Percentiles rank a stretch among this genome's conserved stretches.
Conservation (phyloP, 2,329 filamentous ascomycete genomes). For the Aspergillus pseudoterreus region DNA sequence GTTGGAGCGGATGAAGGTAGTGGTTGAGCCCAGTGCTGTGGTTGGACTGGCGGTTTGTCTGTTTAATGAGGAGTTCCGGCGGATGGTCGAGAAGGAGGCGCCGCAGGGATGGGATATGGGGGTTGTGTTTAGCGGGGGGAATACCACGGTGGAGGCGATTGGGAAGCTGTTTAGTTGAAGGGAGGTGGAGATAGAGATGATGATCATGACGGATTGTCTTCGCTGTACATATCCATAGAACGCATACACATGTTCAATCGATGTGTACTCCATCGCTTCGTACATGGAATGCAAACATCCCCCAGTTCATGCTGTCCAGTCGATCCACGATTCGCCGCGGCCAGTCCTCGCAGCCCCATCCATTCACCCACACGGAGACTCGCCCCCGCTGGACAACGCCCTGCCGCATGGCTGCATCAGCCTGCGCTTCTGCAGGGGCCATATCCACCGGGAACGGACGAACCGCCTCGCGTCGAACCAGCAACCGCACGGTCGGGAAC, state of each 20-base stretch:
- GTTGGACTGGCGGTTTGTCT: constrained; percentile 80
- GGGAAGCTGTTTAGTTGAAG: constrained; percentile 49
- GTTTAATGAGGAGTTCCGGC: constrained; percentile 79
- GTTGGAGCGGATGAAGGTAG: constrained; percentile 81
- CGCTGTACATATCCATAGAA: not conserved
- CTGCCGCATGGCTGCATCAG: constrained; percentile 34
- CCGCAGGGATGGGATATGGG: constrained; percentile 70
- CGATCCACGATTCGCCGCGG: constrained; percentile 26
- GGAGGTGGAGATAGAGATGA: no score
- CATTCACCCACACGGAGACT: constrained; percentile 37
- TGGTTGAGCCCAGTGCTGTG: constrained; percentile 83
- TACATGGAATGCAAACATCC: constrained; percentile 30
- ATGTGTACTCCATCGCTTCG: constrained; percentile 19
- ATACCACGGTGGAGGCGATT: constrained; percentile 61
- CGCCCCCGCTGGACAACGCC: constrained; percentile 30
- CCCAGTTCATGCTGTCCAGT: constrained; percentile 24
- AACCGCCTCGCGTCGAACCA: constrained; percentile 34
- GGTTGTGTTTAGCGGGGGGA: constrained; percentile 60
- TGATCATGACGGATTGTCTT: no score
- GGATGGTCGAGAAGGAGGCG: constrained; percentile 60
- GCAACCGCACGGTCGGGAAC: constrained; percentile 36
- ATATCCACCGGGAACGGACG: constrained; percentile 34
- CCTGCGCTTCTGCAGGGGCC: constrained; percentile 29
- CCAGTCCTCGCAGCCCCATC: constrained; percentile 34
- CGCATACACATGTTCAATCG: not conserved